Conservation (phyloP, 1,284 basidiomycete genomes). For the Coniferiporia sulphurascens region DNA sequence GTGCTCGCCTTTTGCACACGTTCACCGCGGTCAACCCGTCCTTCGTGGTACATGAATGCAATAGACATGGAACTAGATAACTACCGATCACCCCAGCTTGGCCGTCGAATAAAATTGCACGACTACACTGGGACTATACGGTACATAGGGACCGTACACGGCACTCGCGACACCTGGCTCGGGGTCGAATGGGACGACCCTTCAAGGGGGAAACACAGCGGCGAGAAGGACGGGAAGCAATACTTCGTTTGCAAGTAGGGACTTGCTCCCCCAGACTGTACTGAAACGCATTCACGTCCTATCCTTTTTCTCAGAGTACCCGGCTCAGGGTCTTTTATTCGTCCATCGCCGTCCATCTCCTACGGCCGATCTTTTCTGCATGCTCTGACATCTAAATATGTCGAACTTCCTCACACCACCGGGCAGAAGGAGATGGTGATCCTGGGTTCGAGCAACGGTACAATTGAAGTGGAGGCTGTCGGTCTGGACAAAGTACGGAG, state of each 20-base stretch:
- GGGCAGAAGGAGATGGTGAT: conserved; percentile 54
- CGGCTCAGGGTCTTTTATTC: conserved; percentile 71
- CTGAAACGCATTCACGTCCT: conserved; percentile 2
- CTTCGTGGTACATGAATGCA: neutral
- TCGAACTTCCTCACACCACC: conserved; percentile 53
- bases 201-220: conserved; percentile 81
- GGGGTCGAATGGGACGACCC: conserved; percentile 96
- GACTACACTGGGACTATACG: conserved; percentile 63
- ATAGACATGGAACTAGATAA: neutral
- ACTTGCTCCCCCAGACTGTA: neutral
- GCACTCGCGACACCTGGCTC: conserved; percentile 73
- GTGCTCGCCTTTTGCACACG: neutral
- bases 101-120: conserved; percentile 15
- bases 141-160: conserved; percentile 65
- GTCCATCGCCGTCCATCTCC: conserved; percentile 50
- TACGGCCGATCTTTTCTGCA: conserved; percentile 70
- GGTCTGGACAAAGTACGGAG: conserved; percentile 72
- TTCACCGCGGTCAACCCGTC: neutral
- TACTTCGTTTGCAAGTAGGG: conserved; percentile 81
- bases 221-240: conserved; percentile 66
- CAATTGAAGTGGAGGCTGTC: conserved; percentile 85
- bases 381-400: conserved; percentile 74
- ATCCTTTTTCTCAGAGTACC: conserved; percentile 36
- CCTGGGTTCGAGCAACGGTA: conserved; percentile 76
- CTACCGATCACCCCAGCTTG: conserved; percentile 1